Conservation (phyloP, 345 rosid species). For the Euphorbia peplus region DNA sequence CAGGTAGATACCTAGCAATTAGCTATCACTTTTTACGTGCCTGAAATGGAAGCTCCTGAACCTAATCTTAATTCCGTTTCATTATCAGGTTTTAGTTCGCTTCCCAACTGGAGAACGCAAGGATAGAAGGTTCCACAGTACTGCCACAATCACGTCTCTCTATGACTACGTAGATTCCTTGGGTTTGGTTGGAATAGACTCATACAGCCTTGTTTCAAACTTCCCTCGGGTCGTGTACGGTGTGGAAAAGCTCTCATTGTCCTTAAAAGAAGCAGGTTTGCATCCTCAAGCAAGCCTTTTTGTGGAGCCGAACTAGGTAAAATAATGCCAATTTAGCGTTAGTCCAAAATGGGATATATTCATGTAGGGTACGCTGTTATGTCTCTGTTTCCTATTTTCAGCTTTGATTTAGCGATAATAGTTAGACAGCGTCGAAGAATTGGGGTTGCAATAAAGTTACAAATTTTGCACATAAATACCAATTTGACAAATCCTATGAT, state of each 20-base stretch:
- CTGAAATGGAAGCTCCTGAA: neutral
- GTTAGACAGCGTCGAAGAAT: neutral
- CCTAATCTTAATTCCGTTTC: neutral
- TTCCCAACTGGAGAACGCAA: slow-evolving; percentile 92
- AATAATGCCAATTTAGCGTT: slow-evolving; percentile 4
- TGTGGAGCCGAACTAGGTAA: slow-evolving; percentile 68
- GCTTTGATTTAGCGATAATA: slow-evolving; percentile 21
- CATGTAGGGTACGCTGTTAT: slow-evolving; percentile 19
- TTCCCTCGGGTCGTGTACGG: slow-evolving; percentile 82
- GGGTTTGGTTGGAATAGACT: slow-evolving; percentile 68
- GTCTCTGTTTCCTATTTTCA: slow-evolving; percentile 10
- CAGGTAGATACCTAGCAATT: slow-evolving; percentile 43
- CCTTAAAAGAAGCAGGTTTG: slow-evolving; percentile 84
- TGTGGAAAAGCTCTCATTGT: slow-evolving; percentile 50
- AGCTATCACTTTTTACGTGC: neutral
- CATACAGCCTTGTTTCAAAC: slow-evolving; percentile 80
- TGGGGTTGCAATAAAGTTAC: slow-evolving; percentile 19
- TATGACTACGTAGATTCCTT: slow-evolving; percentile 91
- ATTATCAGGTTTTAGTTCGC: slow-evolving; percentile 72
- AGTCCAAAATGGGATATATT: slow-evolving; percentile 6
- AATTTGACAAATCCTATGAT: slow-evolving; percentile 2
- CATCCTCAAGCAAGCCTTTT: slow-evolving; percentile 99
- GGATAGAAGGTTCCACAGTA: slow-evolving; percentile 78
- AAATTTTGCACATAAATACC: slow-evolving; percentile 13
- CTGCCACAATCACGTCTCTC: slow-evolving; percentile 52